A percentile compares a stretch with the other conserved stretches of the same genome.
These are phyloP conservation scores for Syzygium aqueum DNA, from an alignment of 345 rosid species.

Conservation along the genomic window DNA sequence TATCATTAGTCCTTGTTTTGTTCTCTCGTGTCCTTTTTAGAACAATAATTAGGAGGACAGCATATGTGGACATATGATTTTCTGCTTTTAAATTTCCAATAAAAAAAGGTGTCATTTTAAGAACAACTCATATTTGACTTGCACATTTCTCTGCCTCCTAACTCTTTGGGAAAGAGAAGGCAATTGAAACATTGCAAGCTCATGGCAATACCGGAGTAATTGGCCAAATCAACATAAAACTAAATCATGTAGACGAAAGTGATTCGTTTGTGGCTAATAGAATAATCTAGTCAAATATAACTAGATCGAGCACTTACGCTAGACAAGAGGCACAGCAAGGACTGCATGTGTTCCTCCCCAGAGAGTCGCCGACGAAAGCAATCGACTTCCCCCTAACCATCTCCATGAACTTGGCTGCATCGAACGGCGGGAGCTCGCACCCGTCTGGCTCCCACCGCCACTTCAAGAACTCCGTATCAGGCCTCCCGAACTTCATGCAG, in stretches of 20 bases:
- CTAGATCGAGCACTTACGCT: conserved; percentile 9
- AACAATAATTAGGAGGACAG: too few relatives aligned
- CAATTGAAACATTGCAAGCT: neutral
- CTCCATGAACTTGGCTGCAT: conserved; percentile 22
- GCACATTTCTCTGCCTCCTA: too few relatives aligned
- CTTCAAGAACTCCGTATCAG: conserved; percentile 30
- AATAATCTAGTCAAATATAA: neutral
- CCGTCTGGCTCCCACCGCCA: conserved; percentile 46
- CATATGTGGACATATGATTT: too few relatives aligned
- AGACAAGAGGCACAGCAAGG: conserved; percentile 28
- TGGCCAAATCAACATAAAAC: too few relatives aligned
- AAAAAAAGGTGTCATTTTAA: too few relatives aligned
- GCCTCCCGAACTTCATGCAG: conserved; percentile 42
- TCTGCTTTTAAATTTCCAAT: too few relatives aligned
- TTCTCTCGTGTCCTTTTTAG: too few relatives aligned
- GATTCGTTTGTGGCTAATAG: neutral
- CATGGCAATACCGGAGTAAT: neutral
- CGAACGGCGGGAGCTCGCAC: conserved; percentile 23
- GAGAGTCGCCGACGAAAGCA: conserved; percentile 45
- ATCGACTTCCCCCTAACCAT: conserved; percentile 24
- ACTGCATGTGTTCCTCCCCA: conserved; percentile 43
- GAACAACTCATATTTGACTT: too few relatives aligned
- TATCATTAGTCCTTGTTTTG: too few relatives aligned
- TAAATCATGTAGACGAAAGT: too few relatives aligned
- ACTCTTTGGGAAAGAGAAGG: too few relatives aligned